Conservation (phyloP, 345 rosid species). For the Eucalyptus caleyi region DNA sequence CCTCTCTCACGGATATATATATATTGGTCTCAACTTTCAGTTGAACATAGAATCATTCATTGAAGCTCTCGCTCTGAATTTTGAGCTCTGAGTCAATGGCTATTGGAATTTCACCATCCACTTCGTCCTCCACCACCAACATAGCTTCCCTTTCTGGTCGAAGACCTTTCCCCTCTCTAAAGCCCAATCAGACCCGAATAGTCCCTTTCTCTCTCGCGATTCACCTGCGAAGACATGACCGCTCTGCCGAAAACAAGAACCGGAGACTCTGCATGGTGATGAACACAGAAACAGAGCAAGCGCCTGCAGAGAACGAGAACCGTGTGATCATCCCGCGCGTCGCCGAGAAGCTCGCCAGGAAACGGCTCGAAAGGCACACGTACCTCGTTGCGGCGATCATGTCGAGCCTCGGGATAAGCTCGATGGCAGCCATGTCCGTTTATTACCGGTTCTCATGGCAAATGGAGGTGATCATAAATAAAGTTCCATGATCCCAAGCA, state of each 20-base stretch:
- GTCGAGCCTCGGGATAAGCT: slow-evolving; percentile 50
- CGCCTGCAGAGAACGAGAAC: neutral
- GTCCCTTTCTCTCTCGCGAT: neutral
- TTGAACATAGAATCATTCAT: neutral
- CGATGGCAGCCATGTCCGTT: slow-evolving; percentile 42
- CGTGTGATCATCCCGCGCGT: neutral
- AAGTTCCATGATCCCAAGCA: neutral
- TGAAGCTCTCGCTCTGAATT: neutral
- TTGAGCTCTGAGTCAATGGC: neutral
- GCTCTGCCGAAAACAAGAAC: neutral
- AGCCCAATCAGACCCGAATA: neutral
- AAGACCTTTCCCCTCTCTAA: neutral
- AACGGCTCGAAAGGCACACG: slow-evolving; percentile 27
- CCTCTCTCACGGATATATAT: neutral
- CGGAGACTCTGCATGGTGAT: neutral
- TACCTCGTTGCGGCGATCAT: slow-evolving; percentile 48
- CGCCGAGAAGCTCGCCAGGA: slow-evolving; percentile 24
- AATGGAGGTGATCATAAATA: slow-evolving; percentile 23
- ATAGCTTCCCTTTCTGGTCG: neutral
- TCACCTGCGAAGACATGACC: neutral
- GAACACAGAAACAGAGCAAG: neutral
- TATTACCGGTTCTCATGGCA: slow-evolving; percentile 58
- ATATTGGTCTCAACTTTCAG: neutral
- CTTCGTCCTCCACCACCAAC: neutral
- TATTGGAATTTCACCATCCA: neutral